Conservation (phyloP, 306 rosid genomes). For the Vigna mungo region DNA sequence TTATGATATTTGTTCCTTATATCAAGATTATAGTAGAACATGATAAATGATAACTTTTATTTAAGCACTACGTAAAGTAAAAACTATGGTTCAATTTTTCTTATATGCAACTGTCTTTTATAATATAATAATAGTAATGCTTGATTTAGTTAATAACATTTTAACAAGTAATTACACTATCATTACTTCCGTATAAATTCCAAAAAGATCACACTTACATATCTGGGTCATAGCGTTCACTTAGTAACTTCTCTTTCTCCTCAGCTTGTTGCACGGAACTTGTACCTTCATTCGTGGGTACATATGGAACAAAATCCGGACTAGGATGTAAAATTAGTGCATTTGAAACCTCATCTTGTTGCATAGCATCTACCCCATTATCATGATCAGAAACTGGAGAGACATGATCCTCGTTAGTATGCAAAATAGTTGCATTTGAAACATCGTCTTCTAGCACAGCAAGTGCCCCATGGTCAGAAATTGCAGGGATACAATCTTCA, state of each 20-base stretch:
- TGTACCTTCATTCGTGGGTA: slow-evolving; percentile 45
- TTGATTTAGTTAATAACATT: too few relatives aligned
- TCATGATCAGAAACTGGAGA: slow-evolving; percentile 59
- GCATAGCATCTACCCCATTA: not conserved
- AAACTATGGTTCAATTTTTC: too few relatives aligned
- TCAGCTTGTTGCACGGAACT: slow-evolving; percentile 28
- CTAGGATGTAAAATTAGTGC: slow-evolving; percentile 53
- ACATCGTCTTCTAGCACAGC: slow-evolving; percentile 60
- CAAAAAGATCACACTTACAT: slow-evolving; percentile 52
- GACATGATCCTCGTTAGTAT: slow-evolving; percentile 55
- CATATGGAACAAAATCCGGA: slow-evolving; percentile 55
- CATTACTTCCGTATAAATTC: too few relatives aligned
- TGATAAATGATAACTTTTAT: too few relatives aligned
- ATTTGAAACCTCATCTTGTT: slow-evolving; percentile 48
- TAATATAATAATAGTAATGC: too few relatives aligned
- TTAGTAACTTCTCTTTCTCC: slow-evolving; percentile 66
- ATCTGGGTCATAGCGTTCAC: slow-evolving; percentile 63
- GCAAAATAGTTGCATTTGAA: slow-evolving; percentile 46
- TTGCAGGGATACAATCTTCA: slow-evolving; percentile 54
- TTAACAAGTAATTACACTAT: too few relatives aligned
- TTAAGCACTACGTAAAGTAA: too few relatives aligned
- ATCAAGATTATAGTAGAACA: not conserved
- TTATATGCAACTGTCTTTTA: too few relatives aligned
- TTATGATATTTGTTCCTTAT: slow-evolving; percentile 4
- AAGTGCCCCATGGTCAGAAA: slow-evolving; percentile 48